phyloP scores from a whole-genome alignment of 2,329 filamentous ascomycete genomes.

The Neoscytalidium dimidiatum region DNA sequence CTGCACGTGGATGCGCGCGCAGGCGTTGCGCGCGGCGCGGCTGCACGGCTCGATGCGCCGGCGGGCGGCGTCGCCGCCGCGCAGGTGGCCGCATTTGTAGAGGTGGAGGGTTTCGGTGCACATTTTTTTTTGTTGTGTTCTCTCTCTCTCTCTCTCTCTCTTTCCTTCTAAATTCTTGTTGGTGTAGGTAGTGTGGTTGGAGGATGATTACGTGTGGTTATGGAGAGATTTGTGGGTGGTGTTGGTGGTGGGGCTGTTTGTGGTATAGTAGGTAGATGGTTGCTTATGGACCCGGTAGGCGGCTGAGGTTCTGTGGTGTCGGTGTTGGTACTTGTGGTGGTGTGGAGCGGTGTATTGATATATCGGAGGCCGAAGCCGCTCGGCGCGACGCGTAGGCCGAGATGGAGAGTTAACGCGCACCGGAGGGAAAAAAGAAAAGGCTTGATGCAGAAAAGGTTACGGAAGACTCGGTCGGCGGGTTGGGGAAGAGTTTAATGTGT shows the following conservation, averaged over 20 bases:
- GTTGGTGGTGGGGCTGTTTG: no score
- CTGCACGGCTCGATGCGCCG: background rate
- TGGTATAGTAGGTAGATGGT: no score
- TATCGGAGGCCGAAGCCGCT: no score
- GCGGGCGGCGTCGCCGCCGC: background rate
- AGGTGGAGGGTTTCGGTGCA: conserved; percentile 7
- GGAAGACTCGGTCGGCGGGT: background rate
- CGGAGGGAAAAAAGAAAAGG: background rate
- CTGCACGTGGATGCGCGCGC: background rate
- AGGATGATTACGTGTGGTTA: no score
- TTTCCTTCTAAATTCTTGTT: no score
- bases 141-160: no score
- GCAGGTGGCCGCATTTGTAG: background rate
- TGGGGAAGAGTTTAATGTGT: background rate
- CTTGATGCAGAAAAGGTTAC: background rate
- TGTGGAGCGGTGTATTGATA: no score
- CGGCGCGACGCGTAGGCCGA: background rate
- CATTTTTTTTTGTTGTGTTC: background rate
- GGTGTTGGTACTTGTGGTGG: no score
- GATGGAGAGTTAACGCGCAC: background rate
- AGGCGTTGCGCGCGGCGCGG: background rate
- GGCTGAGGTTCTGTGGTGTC: no score
- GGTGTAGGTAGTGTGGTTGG: no score
- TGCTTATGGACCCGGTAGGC: no score
- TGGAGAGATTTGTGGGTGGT: no score